These are phyloP conservation scores for Chaetomiaceae sp. DNA, from an alignment of 2,329 filamentous ascomycete species.

Conservation along the genomic window DNA sequence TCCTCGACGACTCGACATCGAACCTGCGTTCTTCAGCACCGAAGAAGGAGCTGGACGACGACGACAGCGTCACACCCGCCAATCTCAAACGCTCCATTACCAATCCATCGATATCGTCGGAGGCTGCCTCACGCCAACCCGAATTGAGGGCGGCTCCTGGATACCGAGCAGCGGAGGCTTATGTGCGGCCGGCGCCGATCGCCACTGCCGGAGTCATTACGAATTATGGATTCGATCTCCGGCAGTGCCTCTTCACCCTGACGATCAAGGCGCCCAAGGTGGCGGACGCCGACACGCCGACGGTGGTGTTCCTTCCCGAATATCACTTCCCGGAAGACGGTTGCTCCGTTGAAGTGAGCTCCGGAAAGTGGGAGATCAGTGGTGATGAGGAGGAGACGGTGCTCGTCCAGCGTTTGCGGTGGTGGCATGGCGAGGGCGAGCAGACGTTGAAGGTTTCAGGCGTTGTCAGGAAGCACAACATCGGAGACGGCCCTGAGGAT, in stretches of 20 bases:
- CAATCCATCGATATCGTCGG: slow-evolving; percentile 61
- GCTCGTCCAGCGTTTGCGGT: slow-evolving; percentile 70
- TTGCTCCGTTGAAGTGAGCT: slow-evolving; percentile 69
- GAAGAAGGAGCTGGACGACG: slow-evolving; percentile 45
- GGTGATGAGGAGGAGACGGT: slow-evolving; percentile 65
- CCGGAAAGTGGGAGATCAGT: slow-evolving; percentile 86
- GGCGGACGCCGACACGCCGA: slow-evolving; percentile 58
- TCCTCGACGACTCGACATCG: slow-evolving; percentile 42
- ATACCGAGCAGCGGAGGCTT: slow-evolving; percentile 87
- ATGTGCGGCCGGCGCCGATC: slow-evolving; percentile 78
- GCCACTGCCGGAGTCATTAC: slow-evolving; percentile 66
- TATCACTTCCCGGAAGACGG: slow-evolving; percentile 82
- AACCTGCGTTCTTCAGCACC: slow-evolving; percentile 35
- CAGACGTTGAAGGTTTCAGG: slow-evolving; percentile 77
- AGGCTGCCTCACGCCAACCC: slow-evolving; percentile 47
- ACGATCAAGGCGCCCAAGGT: slow-evolving; percentile 58
- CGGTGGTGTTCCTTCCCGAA: slow-evolving; percentile 79
- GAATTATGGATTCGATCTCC: slow-evolving; percentile 76
- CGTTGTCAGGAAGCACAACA: slow-evolving; percentile 60
- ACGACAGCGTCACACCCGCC: slow-evolving; percentile 61
- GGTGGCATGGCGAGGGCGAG: slow-evolving; percentile 89
- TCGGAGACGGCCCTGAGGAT: slow-evolving; percentile 58
- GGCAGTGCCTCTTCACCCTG: slow-evolving; percentile 71
- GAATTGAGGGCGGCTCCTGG: slow-evolving; percentile 63
- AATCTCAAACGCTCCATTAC: slow-evolving; percentile 73